Evolutionary conservation across 139 green algal genomes (phyloP).

Genomic region (Protoeuglena noctilucae): DNA sequence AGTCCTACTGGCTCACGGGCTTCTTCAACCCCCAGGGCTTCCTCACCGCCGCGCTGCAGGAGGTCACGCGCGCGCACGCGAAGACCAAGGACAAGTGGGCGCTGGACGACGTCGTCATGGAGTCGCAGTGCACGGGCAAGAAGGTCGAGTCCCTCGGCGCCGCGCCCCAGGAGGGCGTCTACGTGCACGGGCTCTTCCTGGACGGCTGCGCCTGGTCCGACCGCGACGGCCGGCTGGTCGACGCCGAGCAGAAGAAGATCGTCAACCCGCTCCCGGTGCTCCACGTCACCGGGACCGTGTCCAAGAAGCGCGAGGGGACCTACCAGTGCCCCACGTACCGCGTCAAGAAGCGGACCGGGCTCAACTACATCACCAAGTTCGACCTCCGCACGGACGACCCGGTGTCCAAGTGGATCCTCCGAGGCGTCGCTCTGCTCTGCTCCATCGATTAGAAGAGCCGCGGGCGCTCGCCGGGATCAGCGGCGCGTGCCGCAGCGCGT

Average conservation of each 20-base stretch:
- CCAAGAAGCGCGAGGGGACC: conserved; percentile 34
- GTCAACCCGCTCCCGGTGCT: conserved; percentile 70
- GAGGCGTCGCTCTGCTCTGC: conserved; percentile 67
- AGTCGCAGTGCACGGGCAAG: conserved; percentile 68
- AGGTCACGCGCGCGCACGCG: conserved; percentile 69
- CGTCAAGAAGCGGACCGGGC: conserved; percentile 56
- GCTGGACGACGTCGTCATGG: conserved; percentile 86
- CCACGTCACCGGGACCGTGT: conserved; percentile 53
- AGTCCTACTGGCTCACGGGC: conserved; percentile 81
- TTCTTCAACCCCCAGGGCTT: conserved; percentile 93
- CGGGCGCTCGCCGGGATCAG: background rate
- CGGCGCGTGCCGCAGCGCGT: background rate
- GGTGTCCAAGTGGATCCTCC: conserved; percentile 66
- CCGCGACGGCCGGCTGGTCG: conserved; percentile 65
- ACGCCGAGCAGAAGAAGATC: conserved; percentile 82
- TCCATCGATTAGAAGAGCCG: conserved; percentile 66
- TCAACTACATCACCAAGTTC: conserved; percentile 82
- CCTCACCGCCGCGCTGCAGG: conserved; percentile 83
- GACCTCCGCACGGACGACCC: conserved; percentile 62
- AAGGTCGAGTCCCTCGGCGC: conserved; percentile 68
- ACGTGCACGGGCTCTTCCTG: conserved; percentile 80
- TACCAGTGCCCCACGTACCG: conserved; percentile 69
- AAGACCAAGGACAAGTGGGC: conserved; percentile 77
- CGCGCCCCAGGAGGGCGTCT: conserved; percentile 68
- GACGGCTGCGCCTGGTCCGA: conserved; percentile 80